A percentile compares a stretch with the other conserved stretches of the same genome.
phyloP scores from a whole-genome alignment of 1,284 basidiomycete genomes.

The Irpex sp. region DNA sequence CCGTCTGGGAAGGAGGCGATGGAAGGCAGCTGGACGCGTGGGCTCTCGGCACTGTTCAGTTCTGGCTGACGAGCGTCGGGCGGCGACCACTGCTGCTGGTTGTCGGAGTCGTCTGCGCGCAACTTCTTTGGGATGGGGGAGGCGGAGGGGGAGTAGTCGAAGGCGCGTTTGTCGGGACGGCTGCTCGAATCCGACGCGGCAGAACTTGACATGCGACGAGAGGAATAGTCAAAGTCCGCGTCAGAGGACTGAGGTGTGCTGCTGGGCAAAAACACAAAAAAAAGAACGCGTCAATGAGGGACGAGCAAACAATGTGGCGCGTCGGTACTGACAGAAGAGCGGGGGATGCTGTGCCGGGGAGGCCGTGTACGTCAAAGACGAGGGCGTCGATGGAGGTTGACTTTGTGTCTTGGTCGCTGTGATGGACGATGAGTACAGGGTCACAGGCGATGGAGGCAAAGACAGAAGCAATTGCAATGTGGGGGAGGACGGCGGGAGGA shows the following conservation, averaged over 20 bases:
- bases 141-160: constrained; percentile 51
- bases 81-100: constrained; percentile 5
- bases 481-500: constrained; percentile 1
- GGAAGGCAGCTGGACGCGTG: constrained; percentile 68
- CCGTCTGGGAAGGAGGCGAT: constrained; percentile 61
- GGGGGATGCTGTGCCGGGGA: constrained; percentile 46
- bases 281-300: constrained; percentile 16
- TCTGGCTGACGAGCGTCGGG: constrained; percentile 5
- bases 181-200: constrained; percentile 56
- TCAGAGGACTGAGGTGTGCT: constrained; percentile 26
- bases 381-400: constrained; percentile 16
- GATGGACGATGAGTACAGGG: not conserved
- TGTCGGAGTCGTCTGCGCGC: constrained; percentile 6
- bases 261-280: constrained; percentile 13
- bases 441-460: not conserved
- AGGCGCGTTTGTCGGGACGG: constrained; percentile 52
- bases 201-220: constrained; percentile 34
- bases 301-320: constrained; percentile 7
- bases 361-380: constrained; percentile 26
- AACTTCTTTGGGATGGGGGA: constrained; percentile 24
- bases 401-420: constrained; percentile 19
- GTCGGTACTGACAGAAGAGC: constrained; percentile 39
- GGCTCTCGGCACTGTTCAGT: constrained; percentile 38
- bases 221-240: constrained; percentile 35
- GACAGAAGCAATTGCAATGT: not conserved